Evolutionary conservation across 2,329 filamentous ascomycete genomes (phyloP), one percentile per base, ranked within the genome.

Genomic region (Colletotrichum gigasporum): DNA sequence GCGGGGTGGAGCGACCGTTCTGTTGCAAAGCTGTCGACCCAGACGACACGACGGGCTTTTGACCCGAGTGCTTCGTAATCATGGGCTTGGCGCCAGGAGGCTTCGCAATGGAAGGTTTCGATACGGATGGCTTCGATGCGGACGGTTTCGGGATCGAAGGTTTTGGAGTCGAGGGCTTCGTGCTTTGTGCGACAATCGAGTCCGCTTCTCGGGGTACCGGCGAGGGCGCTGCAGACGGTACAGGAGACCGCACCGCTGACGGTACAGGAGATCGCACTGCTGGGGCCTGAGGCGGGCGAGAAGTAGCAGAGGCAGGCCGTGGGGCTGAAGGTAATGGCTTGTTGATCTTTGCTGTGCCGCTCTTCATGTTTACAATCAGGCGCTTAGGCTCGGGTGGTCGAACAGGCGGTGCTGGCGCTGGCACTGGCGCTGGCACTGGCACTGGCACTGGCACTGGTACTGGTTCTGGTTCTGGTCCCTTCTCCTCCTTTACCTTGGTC

Each of bases 271-370:
- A 18, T 12, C n/a, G n/a, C n/a, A n/a, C n/a, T n/a, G n/a, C n/a
- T n/a, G 47, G 34, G 14, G n/a, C 44, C 24, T 56, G 57, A 7
- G 56, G 35, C 18, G 63, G 56, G 12, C 56, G 62, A 22, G 57
- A 47, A 24, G 48, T 34, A 11, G 56, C 28, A 5, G 56, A 39
- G 47, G 32, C 41, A 30, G 65, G 62, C 16, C 64, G 60, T 14
- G 60, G 39, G 11, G 54, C 52, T 14, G 53, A 45, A 14, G 61
- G 30, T 7, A 34, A 9, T 20, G 63, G 59, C 34, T 68, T 79
- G 39, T 71, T 77, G 67, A 78, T 75, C 68, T 81, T 81, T 61
- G 79, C 80, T 0, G 77, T 6, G 75, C 71, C n/a, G 72, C 70
- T 66, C 74, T 75, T 20, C 69, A 71, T 4, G 75, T 32, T 48